Percentiles rank a stretch among this genome's conserved stretches.
Conservation (phyloP, 176 grass and related monocot species). For the bread wheat (Triticum aestivum) region IWGSC_CS_RefSeq_v2.1 NC_057805.1:305394569-305395068, state of each 20-base stretch:
- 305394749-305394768: no score
- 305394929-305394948: slow-evolving; percentile 27
- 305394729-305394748: neutral
- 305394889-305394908: neutral
- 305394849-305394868: slow-evolving; percentile 2
- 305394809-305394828: slow-evolving; percentile 25
- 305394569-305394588: neutral
- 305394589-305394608: neutral
- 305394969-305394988: neutral
- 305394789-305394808: neutral
- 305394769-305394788: neutral
- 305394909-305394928: neutral
- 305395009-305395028: slow-evolving; percentile 26
- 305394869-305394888: neutral
- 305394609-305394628: neutral
- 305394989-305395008: slow-evolving; percentile 15
- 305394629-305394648: slow-evolving; percentile 11
- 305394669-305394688: slow-evolving; percentile 29
- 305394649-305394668: slow-evolving; percentile 1
- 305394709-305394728: neutral
- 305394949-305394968: neutral
- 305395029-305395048: slow-evolving; percentile 25
- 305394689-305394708: neutral
- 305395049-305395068: neutral
- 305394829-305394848: slow-evolving; percentile 21